Evolutionary conservation across 139 green algal genomes (phyloP).

Genomic region (Coccomyxa sp.): DNA sequence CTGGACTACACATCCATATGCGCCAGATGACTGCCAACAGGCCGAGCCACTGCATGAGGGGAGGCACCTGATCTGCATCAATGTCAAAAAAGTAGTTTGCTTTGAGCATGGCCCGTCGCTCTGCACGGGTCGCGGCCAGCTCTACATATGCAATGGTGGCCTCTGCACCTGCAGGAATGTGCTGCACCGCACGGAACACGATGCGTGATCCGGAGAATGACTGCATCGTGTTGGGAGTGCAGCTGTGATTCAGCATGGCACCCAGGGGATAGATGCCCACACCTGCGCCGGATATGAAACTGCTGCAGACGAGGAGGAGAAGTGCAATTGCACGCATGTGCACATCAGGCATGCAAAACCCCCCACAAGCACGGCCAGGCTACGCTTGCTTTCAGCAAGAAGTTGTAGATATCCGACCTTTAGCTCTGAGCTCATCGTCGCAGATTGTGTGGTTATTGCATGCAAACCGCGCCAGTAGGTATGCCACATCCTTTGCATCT

Average conservation of each 20-base stretch:
- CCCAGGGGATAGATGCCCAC: conserved; percentile 61
- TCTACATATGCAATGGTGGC: conserved; percentile 76
- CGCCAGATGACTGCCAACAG: too few species aligned
- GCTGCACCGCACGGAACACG: conserved; percentile 48
- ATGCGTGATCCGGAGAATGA: conserved; percentile 46
- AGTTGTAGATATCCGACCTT: conserved; percentile 9
- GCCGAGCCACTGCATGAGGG: too few species aligned
- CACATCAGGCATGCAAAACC: neutral
- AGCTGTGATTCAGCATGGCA: conserved; percentile 71
- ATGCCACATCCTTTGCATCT: conserved; percentile 35
- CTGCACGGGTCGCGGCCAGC: conserved; percentile 52
- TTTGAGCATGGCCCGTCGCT: conserved; percentile 48
- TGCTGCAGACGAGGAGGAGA: too few species aligned
- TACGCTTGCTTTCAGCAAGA: neutral
- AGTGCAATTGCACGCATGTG: neutral
- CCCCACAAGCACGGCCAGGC: neutral
- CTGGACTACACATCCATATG: too few species aligned
- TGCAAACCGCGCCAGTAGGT: conserved; percentile 57
- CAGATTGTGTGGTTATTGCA: conserved; percentile 74
- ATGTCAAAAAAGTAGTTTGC: conserved; percentile 70
- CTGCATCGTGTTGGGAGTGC: conserved; percentile 61
- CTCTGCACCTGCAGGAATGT: conserved; percentile 33
- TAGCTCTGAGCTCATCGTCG: conserved; percentile 60
- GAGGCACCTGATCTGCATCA: neutral
- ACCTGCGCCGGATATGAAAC: conserved; percentile 22